Conservation (phyloP, 2,329 filamentous ascomycete genomes). For the Epichloe hybrida region DNA sequence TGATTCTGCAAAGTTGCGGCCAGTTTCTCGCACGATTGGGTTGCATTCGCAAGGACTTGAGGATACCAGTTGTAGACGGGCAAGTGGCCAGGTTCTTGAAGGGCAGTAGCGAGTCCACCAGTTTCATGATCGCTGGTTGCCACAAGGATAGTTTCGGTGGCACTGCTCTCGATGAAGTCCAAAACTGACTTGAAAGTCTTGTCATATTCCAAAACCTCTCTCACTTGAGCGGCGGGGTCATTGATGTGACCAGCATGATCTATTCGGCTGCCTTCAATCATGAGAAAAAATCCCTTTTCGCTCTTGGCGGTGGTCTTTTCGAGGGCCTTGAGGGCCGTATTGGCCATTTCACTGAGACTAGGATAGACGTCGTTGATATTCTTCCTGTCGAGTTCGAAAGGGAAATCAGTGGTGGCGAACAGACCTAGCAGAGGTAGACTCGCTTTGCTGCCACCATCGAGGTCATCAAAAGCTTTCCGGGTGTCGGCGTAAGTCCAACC, state of each 20-base stretch:
- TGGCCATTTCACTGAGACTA: constrained; percentile 81
- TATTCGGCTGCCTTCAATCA: constrained; percentile 95
- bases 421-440: constrained; percentile 76
- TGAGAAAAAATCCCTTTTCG: constrained; percentile 92
- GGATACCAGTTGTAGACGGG: constrained; percentile 69
- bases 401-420: constrained; percentile 70
- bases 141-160: constrained; percentile 67
- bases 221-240: constrained; percentile 71
- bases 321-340: constrained; percentile 65
- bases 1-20: constrained; percentile 47
- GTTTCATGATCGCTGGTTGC: constrained; percentile 95
- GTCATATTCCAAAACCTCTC: constrained; percentile 94
- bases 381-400: constrained; percentile 83
- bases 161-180: constrained; percentile 66
- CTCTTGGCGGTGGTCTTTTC: constrained; percentile 68
- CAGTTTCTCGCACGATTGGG: constrained; percentile 64
- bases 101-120: constrained; percentile 69
- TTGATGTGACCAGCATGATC: constrained; percentile 87
- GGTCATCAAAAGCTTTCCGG: constrained; percentile 60
- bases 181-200: constrained; percentile 69
- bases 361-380: constrained; percentile 71
- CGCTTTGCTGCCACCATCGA: constrained; percentile 53
- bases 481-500: constrained; percentile 70
- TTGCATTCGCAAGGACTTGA: constrained; percentile 58
- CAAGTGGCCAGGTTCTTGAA: constrained; percentile 43